Base-by-base conservation (phyloP, 106 monocot genomes). In the Allium sativum region DNA sequence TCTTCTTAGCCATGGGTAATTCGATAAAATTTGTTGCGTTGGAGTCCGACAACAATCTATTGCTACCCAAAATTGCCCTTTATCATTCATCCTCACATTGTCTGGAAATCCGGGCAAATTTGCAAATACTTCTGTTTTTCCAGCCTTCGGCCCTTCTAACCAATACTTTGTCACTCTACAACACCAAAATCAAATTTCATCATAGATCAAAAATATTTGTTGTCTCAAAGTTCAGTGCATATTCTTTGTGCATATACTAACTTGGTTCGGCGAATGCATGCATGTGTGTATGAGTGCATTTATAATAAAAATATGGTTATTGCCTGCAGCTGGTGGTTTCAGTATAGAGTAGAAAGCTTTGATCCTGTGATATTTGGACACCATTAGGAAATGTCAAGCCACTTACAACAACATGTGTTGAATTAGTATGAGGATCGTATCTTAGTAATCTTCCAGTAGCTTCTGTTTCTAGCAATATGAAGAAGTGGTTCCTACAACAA, bases 261-360 rank as follows among this genome's bases (percentile, higher is more conserved):
- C 31, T 31, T 31, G 31, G 31, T 31, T 31, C 31, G 5, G 31
- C 5, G 31, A 31, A 31, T 31, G 31, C 31, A 31, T 31, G 31
- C 3, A 31, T 31, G 31, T 31, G 3, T 31, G 31, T 31, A 31
- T 31, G 31, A 31, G 31, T 31, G 31, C 31, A 31, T 31, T 2
- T 31, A 31, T 31, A 31, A 31, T 31, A 3, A 31, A 31, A 31
- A 31, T 2, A 31, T 10, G 16, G 17, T 55, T 19, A 17, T 71
- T 71, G 62, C 92, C 88, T 85, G 89, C 89, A 94, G 43, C 90
- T 90, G 42, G 83, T 79, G 11, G 94, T 90, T 66, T 95, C 94
- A 13, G 90, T 71, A 68, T 86, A 81, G 50, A 95, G 94, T 18
- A 95, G 78, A 70, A 81, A 87, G 12, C n/a, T 84, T 40, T 86